phyloP scores from a whole-genome alignment of 192 early-diverging fungal genomes.

The Coemansia sp. region DNA sequence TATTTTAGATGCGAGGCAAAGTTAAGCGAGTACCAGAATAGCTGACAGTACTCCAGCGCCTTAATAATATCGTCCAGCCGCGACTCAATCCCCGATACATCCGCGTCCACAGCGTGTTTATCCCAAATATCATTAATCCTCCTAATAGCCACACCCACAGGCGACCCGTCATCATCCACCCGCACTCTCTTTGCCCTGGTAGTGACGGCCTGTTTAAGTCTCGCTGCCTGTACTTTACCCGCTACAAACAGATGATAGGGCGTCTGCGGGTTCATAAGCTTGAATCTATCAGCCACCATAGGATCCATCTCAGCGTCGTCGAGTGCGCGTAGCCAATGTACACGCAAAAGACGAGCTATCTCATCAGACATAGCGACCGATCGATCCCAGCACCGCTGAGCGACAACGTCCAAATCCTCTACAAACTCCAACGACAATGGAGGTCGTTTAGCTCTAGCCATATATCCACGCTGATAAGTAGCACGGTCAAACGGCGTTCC shows the following conservation, averaged over 20 bases:
- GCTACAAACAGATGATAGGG: slow-evolving; percentile 55
- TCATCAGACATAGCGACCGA: slow-evolving; percentile 43
- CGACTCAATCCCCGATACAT: slow-evolving; percentile 18
- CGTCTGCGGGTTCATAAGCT: slow-evolving; percentile 53
- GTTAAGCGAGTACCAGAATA: slow-evolving; percentile 53
- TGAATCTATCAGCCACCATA: slow-evolving; percentile 43
- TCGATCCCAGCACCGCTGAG: slow-evolving; percentile 41
- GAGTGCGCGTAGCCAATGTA: slow-evolving; percentile 39
- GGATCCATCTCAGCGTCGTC: slow-evolving; percentile 8
- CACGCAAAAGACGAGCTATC: slow-evolving; percentile 33
- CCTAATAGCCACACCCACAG: slow-evolving; percentile 18
- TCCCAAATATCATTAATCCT: slow-evolving; percentile 49
- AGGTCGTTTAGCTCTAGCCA: slow-evolving; percentile 39
- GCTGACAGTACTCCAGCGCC: slow-evolving; percentile 49
- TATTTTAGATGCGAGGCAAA: slow-evolving; percentile 48
- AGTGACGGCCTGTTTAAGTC: slow-evolving; percentile 42
- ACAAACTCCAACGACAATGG: slow-evolving; percentile 31
- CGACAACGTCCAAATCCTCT: slow-evolving; percentile 28
- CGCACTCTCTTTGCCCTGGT: not conserved
- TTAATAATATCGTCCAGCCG: slow-evolving; percentile 40
- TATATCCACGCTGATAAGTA: slow-evolving; percentile 37
- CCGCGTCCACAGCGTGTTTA: slow-evolving; percentile 11
- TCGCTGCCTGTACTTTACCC: slow-evolving; percentile 51
- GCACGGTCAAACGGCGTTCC: slow-evolving; percentile 27
- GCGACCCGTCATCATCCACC: not conserved